Conservation (phyloP, 2,329 filamentous ascomycete species). For the Xylariaceae sp. region DNA sequence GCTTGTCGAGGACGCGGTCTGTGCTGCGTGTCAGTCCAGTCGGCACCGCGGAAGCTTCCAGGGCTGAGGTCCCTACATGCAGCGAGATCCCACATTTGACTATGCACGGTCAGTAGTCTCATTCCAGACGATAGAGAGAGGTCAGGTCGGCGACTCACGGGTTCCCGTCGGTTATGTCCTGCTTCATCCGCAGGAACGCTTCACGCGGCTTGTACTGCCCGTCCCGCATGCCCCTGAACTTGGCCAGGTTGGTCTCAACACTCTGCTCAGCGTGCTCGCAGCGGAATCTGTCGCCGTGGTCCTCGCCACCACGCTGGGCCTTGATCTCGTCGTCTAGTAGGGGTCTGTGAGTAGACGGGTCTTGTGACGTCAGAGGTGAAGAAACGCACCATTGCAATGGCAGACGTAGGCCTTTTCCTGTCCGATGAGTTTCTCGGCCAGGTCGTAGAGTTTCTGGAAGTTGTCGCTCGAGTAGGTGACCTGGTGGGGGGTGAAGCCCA, state of each 20-base stretch:
- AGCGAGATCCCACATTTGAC: constrained; percentile 81
- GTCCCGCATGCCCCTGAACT: constrained; percentile 87
- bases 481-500: constrained; percentile 70
- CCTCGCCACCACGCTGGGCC: constrained; percentile 74
- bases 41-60: background rate
- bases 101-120: background rate
- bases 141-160: constrained; percentile 1
- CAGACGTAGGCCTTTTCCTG: constrained; percentile 76
- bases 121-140: too few species aligned
- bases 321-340: constrained; percentile 69
- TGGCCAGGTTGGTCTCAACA: constrained; percentile 68
- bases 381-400: constrained; percentile 60
- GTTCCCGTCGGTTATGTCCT: constrained; percentile 66
- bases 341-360: background rate
- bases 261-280: constrained; percentile 74
- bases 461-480: constrained; percentile 89
- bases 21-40: background rate
- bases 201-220: constrained; percentile 82
- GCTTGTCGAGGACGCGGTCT: constrained; percentile 64
- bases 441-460: constrained; percentile 80
- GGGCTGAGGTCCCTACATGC: constrained; percentile 46
- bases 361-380: background rate
- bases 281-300: constrained; percentile 64
- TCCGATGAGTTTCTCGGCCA: constrained; percentile 77
- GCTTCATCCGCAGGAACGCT: constrained; percentile 89